A percentile compares a stretch with the other conserved stretches of the same genome.
Conservation (phyloP, 2,329 filamentous ascomycete species). For the Paraphaeosphaeria minitans region DNA sequence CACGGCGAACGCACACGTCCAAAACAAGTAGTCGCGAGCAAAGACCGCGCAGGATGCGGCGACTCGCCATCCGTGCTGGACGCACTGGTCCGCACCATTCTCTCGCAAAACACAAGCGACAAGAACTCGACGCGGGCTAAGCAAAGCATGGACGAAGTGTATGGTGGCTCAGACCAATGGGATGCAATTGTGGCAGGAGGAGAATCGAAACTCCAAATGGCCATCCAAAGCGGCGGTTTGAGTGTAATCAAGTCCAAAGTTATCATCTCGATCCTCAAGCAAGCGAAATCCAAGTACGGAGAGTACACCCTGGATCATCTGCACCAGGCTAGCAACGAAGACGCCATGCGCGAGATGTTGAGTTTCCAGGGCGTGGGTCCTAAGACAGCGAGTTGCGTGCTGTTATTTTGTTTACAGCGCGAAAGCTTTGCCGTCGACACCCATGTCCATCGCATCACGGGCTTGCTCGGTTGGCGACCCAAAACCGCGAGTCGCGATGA, state of each 20-base stretch:
- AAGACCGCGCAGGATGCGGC: slow-evolving; percentile 60
- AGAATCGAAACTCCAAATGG: slow-evolving; percentile 63
- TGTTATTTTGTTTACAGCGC: slow-evolving; percentile 67
- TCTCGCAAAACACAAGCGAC: slow-evolving; percentile 65
- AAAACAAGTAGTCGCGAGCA: neutral
- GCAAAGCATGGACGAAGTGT: slow-evolving; percentile 64
- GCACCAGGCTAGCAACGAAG: slow-evolving; percentile 59
- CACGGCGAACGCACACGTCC: neutral
- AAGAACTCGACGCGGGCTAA: slow-evolving; percentile 71
- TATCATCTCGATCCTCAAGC: slow-evolving; percentile 75
- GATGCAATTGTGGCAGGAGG: slow-evolving; percentile 66
- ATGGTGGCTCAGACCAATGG: slow-evolving; percentile 76
- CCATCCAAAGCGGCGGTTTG: slow-evolving; percentile 73
- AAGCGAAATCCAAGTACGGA: slow-evolving; percentile 61
- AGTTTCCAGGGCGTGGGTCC: slow-evolving; percentile 67
- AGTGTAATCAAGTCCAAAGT: slow-evolving; percentile 70
- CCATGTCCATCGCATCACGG: slow-evolving; percentile 67
- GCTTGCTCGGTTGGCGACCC: slow-evolving; percentile 67
- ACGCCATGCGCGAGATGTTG: slow-evolving; percentile 63
- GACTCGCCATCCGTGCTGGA: slow-evolving; percentile 69
- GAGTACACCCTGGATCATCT: slow-evolving; percentile 69
- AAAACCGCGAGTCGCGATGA: slow-evolving; percentile 55
- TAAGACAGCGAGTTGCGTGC: slow-evolving; percentile 69
- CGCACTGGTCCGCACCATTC: slow-evolving; percentile 65
- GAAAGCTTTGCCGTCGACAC: slow-evolving; percentile 70